Evolutionary conservation across 1,139 yeast species (phyloP), one percentile per base, ranked within the genome.

Genomic region (Geotrichum restrictum): DNA sequence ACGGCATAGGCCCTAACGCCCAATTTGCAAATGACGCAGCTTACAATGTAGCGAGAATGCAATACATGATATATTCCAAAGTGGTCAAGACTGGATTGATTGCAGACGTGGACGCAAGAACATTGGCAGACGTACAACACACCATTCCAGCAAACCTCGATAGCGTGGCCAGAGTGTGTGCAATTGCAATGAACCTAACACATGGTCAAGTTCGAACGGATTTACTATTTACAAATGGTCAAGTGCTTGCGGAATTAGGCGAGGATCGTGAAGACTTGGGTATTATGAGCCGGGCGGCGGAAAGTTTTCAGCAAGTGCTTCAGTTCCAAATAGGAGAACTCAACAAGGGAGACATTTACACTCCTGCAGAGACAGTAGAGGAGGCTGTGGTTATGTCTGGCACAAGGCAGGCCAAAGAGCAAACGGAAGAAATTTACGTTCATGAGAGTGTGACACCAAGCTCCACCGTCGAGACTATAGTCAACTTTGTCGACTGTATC

Each of bases 41-140:
- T 4, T 65, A 63, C 53, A 65, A 65, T 53, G 59, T 63, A 27
- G 60, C 63, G 3, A 57, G 68, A 29, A 60, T 65, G 60, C 64
- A 63, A 51, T 64, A 56, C 45, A 56, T 61, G 31, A 59, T 65
- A 2, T 65, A 60, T 48, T 48, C 56, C 22, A 59, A 60, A 49
- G 61, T 64, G 10, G 55, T 62, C 24, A 57, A 58, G 44, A 53
- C 60, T 0, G 63, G 61, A 5, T 43, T 55, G 29, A 32, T 60
- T 31, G 55, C 52, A 5, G 57, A 54, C 7, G 50, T 60, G n/a
- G 48, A 50, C 8, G 42, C 42, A 1, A 39, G 49, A 13, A 47
- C 36, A 5, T 53, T 40, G 46, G 39, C 39, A 3, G 57, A 49
- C 2, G 52, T 34, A 11, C 41, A 42, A 1, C 45, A 31, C 2